Evolutionary conservation across 163 green algal species (phyloP).

Genomic region (Volvox carteri): DNA sequence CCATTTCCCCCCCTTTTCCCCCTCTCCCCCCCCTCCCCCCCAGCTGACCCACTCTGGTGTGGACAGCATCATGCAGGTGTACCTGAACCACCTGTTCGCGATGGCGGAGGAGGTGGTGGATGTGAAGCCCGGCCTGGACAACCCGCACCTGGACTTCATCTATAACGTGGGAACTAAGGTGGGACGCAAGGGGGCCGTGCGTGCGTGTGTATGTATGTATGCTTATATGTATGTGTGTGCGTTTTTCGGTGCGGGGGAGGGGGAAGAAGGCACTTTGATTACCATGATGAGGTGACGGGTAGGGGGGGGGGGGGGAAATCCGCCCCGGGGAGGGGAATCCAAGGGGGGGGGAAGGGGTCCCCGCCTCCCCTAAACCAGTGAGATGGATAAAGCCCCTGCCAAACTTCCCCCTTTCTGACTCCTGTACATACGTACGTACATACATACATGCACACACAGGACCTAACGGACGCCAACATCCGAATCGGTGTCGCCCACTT

Average conservation of each 20-base stretch:
- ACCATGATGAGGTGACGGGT: no score
- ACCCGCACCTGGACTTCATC: conserved; percentile 11
- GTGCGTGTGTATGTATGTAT: no score
- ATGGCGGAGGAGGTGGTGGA: conserved; percentile 7
- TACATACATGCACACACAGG: no score
- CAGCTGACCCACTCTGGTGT: conserved; percentile 12
- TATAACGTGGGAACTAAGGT: conserved; percentile 49
- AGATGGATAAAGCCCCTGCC: no score
- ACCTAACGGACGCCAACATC: conserved; percentile 38
- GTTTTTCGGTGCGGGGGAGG: no score
- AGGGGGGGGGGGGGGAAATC: no score
- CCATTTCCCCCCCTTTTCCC: neutral
- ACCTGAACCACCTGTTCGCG: neutral
- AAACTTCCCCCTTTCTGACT: neutral
- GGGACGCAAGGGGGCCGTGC: neutral
- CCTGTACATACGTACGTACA: neutral
- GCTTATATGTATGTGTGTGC: no score
- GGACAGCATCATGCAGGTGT: conserved; percentile 35
- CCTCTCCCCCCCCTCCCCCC: neutral
- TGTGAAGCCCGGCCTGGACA: neutral
- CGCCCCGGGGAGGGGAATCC: no score
- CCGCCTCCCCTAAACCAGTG: neutral
- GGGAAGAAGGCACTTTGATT: no score
- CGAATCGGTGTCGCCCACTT: neutral
- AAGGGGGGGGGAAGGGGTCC: no score